Percentiles rank a stretch among this genome's conserved stretches.
Evolutionary conservation across 2,329 filamentous ascomycete species (phyloP).

Genomic region (Colletotrichum noveboracense): DNA sequence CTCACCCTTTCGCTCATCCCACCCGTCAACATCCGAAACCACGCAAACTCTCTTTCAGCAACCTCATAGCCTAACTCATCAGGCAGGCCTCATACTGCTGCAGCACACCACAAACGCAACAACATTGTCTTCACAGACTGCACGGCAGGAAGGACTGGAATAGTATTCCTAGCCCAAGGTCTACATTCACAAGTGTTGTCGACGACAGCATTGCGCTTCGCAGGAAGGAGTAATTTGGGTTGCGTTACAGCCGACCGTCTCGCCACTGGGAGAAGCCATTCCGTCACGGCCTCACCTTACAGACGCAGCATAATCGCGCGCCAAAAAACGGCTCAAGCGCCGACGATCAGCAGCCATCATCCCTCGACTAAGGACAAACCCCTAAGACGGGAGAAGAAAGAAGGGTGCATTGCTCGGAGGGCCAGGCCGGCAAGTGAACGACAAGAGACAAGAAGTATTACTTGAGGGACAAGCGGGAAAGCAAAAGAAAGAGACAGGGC

Average conservation of each 20-base stretch:
- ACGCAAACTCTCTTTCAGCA: conserved; percentile 6
- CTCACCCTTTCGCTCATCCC: conserved; percentile 18
- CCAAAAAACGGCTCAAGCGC: conserved; percentile 46
- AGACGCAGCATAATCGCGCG: conserved; percentile 52
- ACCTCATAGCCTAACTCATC: conserved; percentile 5
- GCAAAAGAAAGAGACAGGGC: not conserved
- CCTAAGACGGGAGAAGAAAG: not conserved
- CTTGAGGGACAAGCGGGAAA: not conserved
- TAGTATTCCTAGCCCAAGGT: not conserved
- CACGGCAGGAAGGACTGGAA: not conserved
- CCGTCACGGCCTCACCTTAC: conserved; percentile 30
- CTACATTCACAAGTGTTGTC: not conserved
- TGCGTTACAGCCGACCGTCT: not conserved
- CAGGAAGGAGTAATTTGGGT: not conserved
- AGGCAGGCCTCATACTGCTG: not conserved
- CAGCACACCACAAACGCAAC: not conserved
- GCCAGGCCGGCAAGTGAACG: not conserved
- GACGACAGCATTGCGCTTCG: not conserved
- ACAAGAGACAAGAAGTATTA: not conserved
- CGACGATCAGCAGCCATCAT: conserved; percentile 24
- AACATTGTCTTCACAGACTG: not conserved
- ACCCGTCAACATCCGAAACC: conserved; percentile 18
- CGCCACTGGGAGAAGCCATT: not conserved
- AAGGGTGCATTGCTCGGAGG: not conserved
- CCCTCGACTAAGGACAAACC: conserved; percentile 18